phyloP scores from a whole-genome alignment of 2,329 filamentous ascomycete genomes.

The Pyrenochaeta sp. region DNA sequence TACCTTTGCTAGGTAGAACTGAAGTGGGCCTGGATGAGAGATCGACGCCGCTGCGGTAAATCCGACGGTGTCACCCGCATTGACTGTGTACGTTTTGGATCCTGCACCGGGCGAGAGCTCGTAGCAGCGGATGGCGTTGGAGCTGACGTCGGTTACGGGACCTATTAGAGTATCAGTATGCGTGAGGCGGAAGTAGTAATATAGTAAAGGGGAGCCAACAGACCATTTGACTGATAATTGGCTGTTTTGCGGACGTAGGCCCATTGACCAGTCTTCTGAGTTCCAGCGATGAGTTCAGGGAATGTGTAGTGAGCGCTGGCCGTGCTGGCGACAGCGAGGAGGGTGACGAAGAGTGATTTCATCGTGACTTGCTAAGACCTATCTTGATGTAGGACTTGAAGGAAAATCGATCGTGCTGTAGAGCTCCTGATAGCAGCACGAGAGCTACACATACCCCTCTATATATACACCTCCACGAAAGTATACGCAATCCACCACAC shows the following conservation, averaged over 20 bases:
- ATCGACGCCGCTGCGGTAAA: constrained; percentile 45
- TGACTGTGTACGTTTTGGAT: constrained; percentile 30
- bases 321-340: constrained; percentile 32
- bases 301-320: constrained; percentile 46
- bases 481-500: constrained; percentile 1
- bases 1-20: constrained; percentile 51
- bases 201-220: background rate
- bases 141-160: constrained; percentile 41
- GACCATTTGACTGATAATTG: constrained; percentile 48
- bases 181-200: background rate
- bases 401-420: background rate
- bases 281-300: constrained; percentile 37
- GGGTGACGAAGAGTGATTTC: constrained; percentile 36
- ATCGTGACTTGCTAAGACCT: constrained; percentile 22
- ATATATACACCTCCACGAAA: constrained; percentile 11
- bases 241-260: constrained; percentile 46
- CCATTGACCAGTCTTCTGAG: constrained; percentile 36
- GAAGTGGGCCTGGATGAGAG: constrained; percentile 47
- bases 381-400: background rate
- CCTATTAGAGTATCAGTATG: background rate
- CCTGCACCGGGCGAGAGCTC: constrained; percentile 31
- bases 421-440: constrained; percentile 1
- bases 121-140: constrained; percentile 46
- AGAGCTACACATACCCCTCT: background rate
- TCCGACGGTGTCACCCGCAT: constrained; percentile 40